phyloP scores from a whole-genome alignment of 2,329 filamentous ascomycete species.

The Colletotrichum sp. region DNA sequence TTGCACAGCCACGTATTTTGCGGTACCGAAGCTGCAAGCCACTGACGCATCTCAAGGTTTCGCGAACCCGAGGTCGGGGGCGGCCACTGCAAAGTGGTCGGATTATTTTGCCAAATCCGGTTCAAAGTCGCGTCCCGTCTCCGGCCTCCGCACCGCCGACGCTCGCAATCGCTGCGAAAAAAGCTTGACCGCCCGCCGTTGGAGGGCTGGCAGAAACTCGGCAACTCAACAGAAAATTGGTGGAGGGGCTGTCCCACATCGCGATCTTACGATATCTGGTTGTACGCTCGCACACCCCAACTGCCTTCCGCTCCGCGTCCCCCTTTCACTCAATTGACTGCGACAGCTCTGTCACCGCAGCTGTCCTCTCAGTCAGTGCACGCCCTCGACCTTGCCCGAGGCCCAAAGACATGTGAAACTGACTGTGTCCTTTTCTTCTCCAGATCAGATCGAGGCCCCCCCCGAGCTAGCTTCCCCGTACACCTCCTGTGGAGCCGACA shows the following conservation, averaged over 20 bases:
- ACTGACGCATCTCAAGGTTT: neutral
- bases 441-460: neutral
- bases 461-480: neutral
- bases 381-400: neutral
- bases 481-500: slow-evolving; percentile 9
- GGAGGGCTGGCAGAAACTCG: slow-evolving; percentile 13
- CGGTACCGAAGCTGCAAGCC: neutral
- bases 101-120: slow-evolving; percentile 4
- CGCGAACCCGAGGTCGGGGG: neutral
- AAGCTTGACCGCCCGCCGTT: slow-evolving; percentile 12
- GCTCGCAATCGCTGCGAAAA: neutral
- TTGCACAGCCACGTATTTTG: neutral
- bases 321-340: neutral
- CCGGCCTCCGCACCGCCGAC: neutral
- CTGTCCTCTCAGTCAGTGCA: slow-evolving; percentile 1
- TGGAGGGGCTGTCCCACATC: slow-evolving; percentile 14
- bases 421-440: neutral
- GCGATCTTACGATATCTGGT: slow-evolving; percentile 17
- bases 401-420: neutral
- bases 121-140: neutral
- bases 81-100: neutral
- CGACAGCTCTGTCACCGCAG: neutral
- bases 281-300: neutral
- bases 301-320: neutral
- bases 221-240: slow-evolving; percentile 20